Conservation (phyloP, 2,329 filamentous ascomycete species). For the Epichloe elymi region DNA sequence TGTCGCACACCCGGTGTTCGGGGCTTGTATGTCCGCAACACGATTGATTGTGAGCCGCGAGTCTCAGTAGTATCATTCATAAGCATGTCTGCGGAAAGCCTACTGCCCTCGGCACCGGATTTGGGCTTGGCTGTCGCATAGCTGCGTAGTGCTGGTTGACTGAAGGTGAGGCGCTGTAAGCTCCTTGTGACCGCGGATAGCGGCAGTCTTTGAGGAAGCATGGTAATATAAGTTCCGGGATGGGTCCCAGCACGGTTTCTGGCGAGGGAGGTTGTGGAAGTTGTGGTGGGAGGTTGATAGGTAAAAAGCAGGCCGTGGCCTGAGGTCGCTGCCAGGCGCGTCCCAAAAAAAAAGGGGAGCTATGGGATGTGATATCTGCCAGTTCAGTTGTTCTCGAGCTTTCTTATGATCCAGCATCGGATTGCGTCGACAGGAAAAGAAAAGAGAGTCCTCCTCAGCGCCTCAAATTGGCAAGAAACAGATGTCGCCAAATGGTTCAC, state of each 20-base stretch:
- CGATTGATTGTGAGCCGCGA: conserved; percentile 22
- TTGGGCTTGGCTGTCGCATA: conserved; percentile 18
- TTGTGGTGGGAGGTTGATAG: not conserved
- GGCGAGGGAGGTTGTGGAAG: not conserved
- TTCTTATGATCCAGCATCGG: not conserved
- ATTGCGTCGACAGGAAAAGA: not conserved
- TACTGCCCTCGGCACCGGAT: conserved; percentile 7
- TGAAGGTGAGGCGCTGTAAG: conserved; percentile 16
- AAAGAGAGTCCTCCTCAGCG: not conserved
- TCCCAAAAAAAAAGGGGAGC: not conserved
- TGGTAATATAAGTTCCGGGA: conserved; percentile 6
- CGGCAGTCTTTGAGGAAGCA: conserved; percentile 20
- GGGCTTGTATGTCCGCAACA: conserved; percentile 79
- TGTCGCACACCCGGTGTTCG: conserved; percentile 87
- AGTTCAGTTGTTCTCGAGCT: not conserved
- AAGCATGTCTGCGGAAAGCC: conserved; percentile 10
- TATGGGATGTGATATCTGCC: not conserved
- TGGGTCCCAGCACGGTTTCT: not conserved
- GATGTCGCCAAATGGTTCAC: not conserved
- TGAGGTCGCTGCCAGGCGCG: not conserved
- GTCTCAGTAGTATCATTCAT: conserved; percentile 9
- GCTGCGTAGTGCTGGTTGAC: conserved; percentile 14
- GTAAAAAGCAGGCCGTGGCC: not conserved
- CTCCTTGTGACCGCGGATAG: conserved; percentile 17
- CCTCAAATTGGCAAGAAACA: not conserved